Evolutionary conservation across 352 stramenopile genomes (phyloP), one percentile per base, ranked within the genome.

Genomic region (Phytophthora kernoviae): DNA sequence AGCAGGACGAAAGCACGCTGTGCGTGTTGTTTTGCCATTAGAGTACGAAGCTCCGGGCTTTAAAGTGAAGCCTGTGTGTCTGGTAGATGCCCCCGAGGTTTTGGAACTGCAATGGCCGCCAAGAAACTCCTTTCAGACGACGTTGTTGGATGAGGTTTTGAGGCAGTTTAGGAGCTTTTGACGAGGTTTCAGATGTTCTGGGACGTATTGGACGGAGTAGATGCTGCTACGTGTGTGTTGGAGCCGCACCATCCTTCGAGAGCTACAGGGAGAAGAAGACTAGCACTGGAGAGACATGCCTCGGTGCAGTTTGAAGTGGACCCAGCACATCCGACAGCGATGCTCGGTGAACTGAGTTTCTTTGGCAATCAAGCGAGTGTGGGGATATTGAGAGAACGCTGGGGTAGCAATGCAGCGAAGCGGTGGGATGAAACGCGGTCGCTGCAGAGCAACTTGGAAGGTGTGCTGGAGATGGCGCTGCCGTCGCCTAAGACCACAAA

Each of bases 291-390:
- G 42, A 77, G 80, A 51, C 71, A 91, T 58, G 73, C 73, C 8
- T 96, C 87, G 0, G 37, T 96, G 18, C 85, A 96, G 47, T 72
- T 96, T 46, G 70, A 94, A 61, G 68, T 94, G 22, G 61, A 84
- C 32, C 61, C 81, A 11, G 36, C 46, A 7, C 47, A 69, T 2
- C 78, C 87, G 3, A 71, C 57, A 9, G 61, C 69, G 1, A 26
- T 70, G 33, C 39, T 90, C 30, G 83, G 74, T 20, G 84, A 93
- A 12, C 45, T 93, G 34, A 79, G 59, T 32, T 94, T 93, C 65
- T 94, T 92, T 54, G 87, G 87, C 2, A 92, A 73, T 43, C 76
- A 94, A 41, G 66, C 73, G 5, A 80, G 67, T 6, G 66, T 91
- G 15, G 70, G 56, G 7, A 50, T 55, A 1, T 48, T 93, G 34